Evolutionary conservation across 768 basidiomycete genomes (phyloP), one percentile per base, ranked within the genome.

Genomic region (Tricholoma bakamatsutake): DNA sequence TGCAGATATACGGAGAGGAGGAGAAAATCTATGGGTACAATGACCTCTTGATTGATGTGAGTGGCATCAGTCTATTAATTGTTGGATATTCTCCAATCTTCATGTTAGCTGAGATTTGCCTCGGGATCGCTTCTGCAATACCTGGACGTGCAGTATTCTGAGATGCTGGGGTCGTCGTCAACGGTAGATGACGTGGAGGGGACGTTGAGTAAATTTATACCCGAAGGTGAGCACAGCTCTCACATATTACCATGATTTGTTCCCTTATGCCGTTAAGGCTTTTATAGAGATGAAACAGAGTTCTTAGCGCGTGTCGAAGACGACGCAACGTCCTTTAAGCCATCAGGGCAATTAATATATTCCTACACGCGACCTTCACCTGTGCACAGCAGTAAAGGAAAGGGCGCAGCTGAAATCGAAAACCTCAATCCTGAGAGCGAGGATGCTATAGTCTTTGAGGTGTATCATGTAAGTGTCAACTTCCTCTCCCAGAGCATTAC

Each of bases 21-120:
- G 94, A 99, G 73, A 94, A 87, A 73, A 87, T 98, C 54, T 98
- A 96, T 67, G 96, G 96, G 2, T 98, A 97, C 72, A 80, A 84
- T 58, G 87, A 87, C 64, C 78, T 99, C 33, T 68, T 79, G 27
- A 87, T 98, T 62, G 84, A 96, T 66, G 94, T 97, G 66, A 59
- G 85, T 71, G 48, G 24, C 9, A 28, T 42, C 11, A 34, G 21
- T 34, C 28, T 15, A 15, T 30, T 18, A 42, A 31, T 21, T 47
- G 12, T 27, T 39, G 3, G 17, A 18, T 37, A 21, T 34, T 15
- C 40, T 31, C 31, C 10, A 17, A 48, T 8, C 13, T 28, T 13
- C 43, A 10, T 10, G 3, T 2, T 64, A 97, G 93, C 73, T 95
- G 50, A 80, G 82, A 55, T 87, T 97, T 70, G 80, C 96, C 1